Percentiles rank a stretch among this genome's conserved stretches.
phyloP scores from a whole-genome alignment of 129 eudicot genomes.

The Cynara cardunculus region DNA sequence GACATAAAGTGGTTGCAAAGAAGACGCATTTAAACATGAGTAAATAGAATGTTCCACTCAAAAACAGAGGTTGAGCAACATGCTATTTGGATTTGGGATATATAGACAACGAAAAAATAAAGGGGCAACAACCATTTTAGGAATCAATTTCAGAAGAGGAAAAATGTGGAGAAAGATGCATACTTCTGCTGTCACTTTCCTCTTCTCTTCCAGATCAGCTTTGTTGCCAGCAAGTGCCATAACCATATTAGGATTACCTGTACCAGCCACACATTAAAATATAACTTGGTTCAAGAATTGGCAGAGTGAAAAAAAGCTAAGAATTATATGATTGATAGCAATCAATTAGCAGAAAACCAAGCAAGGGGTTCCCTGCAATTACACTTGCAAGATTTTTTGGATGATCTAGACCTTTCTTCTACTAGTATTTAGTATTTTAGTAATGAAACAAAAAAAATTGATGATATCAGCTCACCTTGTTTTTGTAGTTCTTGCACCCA shows the following conservation, averaged over 20 bases:
- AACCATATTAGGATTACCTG: constrained; percentile 96
- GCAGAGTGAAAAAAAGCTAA: not conserved
- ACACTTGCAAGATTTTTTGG: not conserved
- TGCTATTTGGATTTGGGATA: not conserved
- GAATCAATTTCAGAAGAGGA: not conserved
- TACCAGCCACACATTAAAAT: constrained; percentile 1
- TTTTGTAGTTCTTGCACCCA: constrained; percentile 98
- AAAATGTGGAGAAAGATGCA: constrained; percentile 18
- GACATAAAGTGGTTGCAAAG: not conserved
- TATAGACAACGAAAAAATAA: not conserved
- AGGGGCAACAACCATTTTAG: not conserved
- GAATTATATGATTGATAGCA: not conserved
- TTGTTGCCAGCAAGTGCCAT: constrained; percentile 99
- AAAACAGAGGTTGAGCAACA: not conserved
- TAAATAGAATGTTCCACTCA: not conserved
- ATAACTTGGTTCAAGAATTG: not conserved
- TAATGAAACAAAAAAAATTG: not conserved
- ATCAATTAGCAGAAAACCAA: not conserved
- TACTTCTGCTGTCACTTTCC: constrained; percentile 88
- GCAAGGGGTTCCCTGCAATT: not conserved
- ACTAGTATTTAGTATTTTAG: not conserved
- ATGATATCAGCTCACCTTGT: constrained; percentile 59
- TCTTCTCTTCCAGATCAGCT: constrained; percentile 90
- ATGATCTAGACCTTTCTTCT: not conserved
- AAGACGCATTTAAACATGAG: not conserved